Conservation (phyloP, 257 asterid species). For the Prunella vulgaris region DNA sequence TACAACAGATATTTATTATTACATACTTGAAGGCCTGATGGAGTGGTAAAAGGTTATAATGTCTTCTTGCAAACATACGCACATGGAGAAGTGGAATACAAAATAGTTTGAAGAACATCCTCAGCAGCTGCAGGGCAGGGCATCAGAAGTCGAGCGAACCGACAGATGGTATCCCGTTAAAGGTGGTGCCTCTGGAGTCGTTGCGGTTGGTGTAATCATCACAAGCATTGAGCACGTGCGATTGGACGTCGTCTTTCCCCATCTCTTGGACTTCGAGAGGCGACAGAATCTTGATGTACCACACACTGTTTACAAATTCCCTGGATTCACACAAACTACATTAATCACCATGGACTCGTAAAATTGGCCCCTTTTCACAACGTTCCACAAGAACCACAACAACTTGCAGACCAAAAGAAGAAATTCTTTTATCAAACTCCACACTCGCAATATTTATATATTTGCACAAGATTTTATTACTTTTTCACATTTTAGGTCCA, state of each 20-base stretch:
- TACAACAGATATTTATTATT: constrained; percentile 20
- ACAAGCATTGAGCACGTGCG: constrained; percentile 40
- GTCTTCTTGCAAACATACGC: constrained; percentile 8
- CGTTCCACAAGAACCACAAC: no score
- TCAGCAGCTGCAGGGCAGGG: constrained; percentile 9
- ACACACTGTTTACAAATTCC: constrained; percentile 84
- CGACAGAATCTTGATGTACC: constrained; percentile 86
- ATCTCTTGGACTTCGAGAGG: constrained; percentile 88
- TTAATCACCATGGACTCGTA: no score
- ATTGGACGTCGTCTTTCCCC: constrained; percentile 68
- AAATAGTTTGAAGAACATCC: constrained; percentile 5
- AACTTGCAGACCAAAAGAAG: no score
- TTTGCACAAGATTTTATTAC: no score
- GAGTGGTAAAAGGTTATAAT: not conserved
- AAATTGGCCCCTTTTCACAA: no score
- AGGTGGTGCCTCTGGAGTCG: constrained; percentile 38
- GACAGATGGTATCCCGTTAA: constrained; percentile 63
- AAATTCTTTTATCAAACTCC: no score
- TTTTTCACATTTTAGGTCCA: no score
- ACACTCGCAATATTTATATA: no score
- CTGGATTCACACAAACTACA: constrained; percentile 24
- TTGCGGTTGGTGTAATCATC: constrained; percentile 48
- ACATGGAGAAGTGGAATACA: not conserved
- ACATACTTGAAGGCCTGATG: constrained; percentile 13
- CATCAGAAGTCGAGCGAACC: constrained; percentile 64